A percentile compares a stretch with the other conserved stretches of the same genome.
Conservation (phyloP, 306 rosid species). For the Fagus sylvatica region DNA sequence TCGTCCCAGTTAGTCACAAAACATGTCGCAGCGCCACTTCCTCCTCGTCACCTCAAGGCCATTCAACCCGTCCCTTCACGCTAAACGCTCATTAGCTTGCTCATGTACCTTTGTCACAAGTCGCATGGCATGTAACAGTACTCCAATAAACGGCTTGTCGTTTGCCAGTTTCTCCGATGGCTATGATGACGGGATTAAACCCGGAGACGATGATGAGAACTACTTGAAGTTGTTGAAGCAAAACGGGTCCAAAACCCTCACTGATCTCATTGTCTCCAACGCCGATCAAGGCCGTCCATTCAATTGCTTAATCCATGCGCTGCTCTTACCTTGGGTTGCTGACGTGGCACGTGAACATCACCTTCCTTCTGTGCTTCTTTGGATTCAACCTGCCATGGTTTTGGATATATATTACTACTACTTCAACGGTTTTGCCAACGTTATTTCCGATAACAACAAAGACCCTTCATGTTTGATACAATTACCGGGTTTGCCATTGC, state of each 20-base stretch:
- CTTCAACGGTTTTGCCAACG: too few relatives aligned
- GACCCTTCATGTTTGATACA: too few relatives aligned
- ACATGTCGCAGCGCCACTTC: conserved; percentile 20
- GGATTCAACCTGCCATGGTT: too few relatives aligned
- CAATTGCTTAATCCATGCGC: conserved; percentile 27
- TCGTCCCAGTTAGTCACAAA: too few relatives aligned
- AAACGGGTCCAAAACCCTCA: conserved; percentile 26
- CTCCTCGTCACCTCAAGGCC: conserved; percentile 36
- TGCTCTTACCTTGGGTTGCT: too few relatives aligned
- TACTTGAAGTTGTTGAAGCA: not conserved
- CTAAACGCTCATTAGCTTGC: conserved; percentile 32
- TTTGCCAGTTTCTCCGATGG: conserved; percentile 40
- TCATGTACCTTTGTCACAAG: conserved; percentile 36
- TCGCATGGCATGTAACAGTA: conserved; percentile 21
- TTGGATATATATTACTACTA: too few relatives aligned
- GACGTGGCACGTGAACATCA: too few relatives aligned
- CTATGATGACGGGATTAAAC: conserved; percentile 24
- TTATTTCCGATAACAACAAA: too few relatives aligned
- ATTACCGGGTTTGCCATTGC: too few relatives aligned
- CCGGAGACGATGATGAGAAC: not conserved
- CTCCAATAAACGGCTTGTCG: not conserved
- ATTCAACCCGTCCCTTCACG: conserved; percentile 41
- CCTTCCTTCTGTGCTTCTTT: too few relatives aligned
- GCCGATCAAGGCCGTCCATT: conserved; percentile 23
- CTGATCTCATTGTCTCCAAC: conserved; percentile 10